Conservation (phyloP, 2,329 filamentous ascomycete genomes). For the Tolypocladium ophioglossoides region DNA sequence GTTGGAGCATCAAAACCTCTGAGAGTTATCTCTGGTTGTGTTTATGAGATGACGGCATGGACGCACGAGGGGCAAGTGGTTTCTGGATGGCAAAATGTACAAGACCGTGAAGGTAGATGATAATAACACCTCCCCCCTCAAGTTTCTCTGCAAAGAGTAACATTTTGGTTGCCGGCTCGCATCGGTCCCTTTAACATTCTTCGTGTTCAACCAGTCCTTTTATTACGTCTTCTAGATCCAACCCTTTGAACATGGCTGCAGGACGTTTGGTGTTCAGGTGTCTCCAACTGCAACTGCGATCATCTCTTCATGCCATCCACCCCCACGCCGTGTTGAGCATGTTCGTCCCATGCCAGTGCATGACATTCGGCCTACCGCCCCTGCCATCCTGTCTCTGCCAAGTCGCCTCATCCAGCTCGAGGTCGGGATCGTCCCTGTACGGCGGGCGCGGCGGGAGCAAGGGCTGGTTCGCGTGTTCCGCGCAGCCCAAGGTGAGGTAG, state of each 20-base stretch:
- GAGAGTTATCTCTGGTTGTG: slow-evolving; percentile 27
- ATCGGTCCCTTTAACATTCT: neutral
- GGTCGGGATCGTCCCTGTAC: neutral
- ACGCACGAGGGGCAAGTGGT: slow-evolving; percentile 25
- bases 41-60: slow-evolving; percentile 36
- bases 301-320: slow-evolving; percentile 6
- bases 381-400: neutral
- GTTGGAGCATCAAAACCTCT: slow-evolving; percentile 42
- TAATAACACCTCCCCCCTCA: slow-evolving; percentile 52
- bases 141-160: slow-evolving; percentile 1
- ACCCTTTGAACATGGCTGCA: too few species aligned
- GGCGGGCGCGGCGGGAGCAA: neutral
- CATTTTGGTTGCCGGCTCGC: neutral
- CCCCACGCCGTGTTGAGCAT: slow-evolving; percentile 9
- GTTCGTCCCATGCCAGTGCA: slow-evolving; percentile 8
- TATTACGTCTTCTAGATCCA: neutral
- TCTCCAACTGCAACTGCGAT: neutral
- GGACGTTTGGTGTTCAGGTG: neutral
- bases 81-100: slow-evolving; percentile 21
- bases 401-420: slow-evolving; percentile 1
- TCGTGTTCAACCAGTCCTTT: neutral
- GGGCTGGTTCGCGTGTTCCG: neutral
- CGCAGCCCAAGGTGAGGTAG: neutral
- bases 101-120: slow-evolving; percentile 30
- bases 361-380: neutral